Conservation (phyloP, 23 red algal genomes). For the Gracilaria vermiculophylla region DNA sequence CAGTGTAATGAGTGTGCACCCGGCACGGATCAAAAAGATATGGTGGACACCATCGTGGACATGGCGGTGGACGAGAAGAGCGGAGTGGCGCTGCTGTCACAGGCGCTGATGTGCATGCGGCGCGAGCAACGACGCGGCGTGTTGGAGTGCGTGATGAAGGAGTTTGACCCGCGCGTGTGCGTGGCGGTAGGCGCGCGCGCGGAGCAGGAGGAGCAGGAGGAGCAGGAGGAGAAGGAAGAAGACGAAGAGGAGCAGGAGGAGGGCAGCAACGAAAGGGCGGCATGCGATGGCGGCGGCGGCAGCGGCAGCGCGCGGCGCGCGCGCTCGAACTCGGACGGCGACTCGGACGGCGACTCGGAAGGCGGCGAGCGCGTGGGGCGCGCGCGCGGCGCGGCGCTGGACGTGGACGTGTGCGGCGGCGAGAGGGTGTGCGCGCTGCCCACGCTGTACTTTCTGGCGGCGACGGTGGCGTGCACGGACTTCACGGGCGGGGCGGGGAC, state of each 20-base stretch:
- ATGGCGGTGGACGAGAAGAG: conserved; percentile 43
- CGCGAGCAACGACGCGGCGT: conserved; percentile 55
- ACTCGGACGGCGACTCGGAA: conserved; percentile 12
- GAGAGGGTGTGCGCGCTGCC: conserved; percentile 27
- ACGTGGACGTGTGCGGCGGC: conserved; percentile 1
- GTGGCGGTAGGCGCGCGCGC: neutral
- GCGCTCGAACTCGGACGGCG: neutral
- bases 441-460: conserved; percentile 44
- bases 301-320: neutral
- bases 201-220: too few relatives aligned
- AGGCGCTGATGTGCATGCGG: conserved; percentile 34
- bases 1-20: neutral
- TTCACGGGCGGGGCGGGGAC: conserved; percentile 52
- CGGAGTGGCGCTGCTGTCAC: conserved; percentile 51
- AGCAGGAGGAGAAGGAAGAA: too few relatives aligned
- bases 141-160: conserved; percentile 30
- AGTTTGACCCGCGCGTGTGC: conserved; percentile 61
- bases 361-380: conserved; percentile 3
- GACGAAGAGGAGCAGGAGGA: too few relatives aligned
- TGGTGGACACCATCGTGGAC: neutral
- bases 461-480: conserved; percentile 42
- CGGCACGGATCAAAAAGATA: neutral
- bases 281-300: neutral
- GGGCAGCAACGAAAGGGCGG: conserved; percentile 14
- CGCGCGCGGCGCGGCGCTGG: neutral